Evolutionary conservation across 352 stramenopile genomes (phyloP), one percentile per base, ranked within the genome.

Genomic region (Phytophthora sp.): DNA sequence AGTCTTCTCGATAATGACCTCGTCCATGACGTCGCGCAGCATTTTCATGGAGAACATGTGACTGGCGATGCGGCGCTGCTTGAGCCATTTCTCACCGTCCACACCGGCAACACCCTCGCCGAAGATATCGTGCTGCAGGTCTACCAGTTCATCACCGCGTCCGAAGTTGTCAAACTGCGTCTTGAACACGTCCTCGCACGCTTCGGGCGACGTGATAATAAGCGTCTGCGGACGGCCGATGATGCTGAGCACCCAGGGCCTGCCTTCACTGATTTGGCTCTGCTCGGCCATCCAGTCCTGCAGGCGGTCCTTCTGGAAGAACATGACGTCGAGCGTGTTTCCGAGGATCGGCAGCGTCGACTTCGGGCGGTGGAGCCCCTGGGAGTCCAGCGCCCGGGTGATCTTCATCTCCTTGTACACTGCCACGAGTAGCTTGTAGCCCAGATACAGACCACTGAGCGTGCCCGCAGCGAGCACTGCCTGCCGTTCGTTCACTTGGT

Each of bases 1-100:
- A n/a, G 62, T 69, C 35, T 81, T 72, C 28, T 72, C 59, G 1
- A 74, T 59, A 31, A 90, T 69, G 2, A 72, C 56, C 15, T 76
- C 54, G 21, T 81, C 56, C 64, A 81, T 73, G 10, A 66, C 54
- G 41, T 75, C 62, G 12, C 56, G 43, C 18, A 81, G 32, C 68
- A 73, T 76, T 18, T 75, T 62, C 43, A 66, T 76, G 4, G 76
- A 88, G 35, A 93, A 92, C 21, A 96, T 87, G 56, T 95, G 89
- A 52, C 81, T 92, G 53, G 85, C 83, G 6, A 65, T 82, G 31
- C 84, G 87, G n/a, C 82, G 69, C 50, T 90, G 77, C 27, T 79
- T 59, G 4, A 75, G 49, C 82, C 82, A 90, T 23, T 62, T 57
- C 37, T 66, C 54, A 18, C 78, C 77, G 39, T 91, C 76, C 4